Percentiles rank a stretch among this genome's conserved stretches.
Conservation (phyloP, 2,329 filamentous ascomycete species). For the Fusarium devonianum region DNA sequence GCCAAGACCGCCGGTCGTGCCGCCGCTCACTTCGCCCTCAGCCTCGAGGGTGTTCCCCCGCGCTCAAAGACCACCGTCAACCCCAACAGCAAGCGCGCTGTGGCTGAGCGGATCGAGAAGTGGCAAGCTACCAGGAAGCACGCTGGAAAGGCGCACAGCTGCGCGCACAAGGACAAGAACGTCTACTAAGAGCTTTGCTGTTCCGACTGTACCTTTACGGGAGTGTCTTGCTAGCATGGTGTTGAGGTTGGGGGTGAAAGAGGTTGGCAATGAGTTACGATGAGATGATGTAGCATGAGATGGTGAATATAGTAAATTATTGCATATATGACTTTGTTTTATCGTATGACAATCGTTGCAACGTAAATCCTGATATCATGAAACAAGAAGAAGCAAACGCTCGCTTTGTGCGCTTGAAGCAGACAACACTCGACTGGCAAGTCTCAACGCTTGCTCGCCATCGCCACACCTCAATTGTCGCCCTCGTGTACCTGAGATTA, state of each 20-base stretch:
- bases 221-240: neutral
- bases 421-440: too few relatives aligned
- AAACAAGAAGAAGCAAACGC: too few relatives aligned
- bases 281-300: conserved; percentile 10
- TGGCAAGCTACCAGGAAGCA: conserved; percentile 38
- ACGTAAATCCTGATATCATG: too few relatives aligned
- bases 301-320: conserved; percentile 1
- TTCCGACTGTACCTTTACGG: neutral
- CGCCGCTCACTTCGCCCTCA: conserved; percentile 53
- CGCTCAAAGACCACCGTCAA: conserved; percentile 44
- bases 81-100: conserved; percentile 36
- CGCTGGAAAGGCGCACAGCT: conserved; percentile 42
- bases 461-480: too few relatives aligned
- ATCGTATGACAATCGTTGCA: too few relatives aligned
- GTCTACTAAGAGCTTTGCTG: conserved; percentile 20
- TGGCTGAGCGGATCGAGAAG: conserved; percentile 38
- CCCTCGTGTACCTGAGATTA: too few relatives aligned
- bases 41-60: conserved; percentile 45
- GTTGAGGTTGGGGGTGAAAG: conserved; percentile 3
- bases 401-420: too few relatives aligned
- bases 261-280: conserved; percentile 4
- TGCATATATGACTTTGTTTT: too few relatives aligned
- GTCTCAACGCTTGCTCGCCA: too few relatives aligned
- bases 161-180: conserved; percentile 37
- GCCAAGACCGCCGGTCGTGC: conserved; percentile 58